A percentile compares a stretch with the other conserved stretches of the same genome.
Evolutionary conservation across 768 basidiomycete species (phyloP).

Genomic region (Leucosporidium creatinivorum): DNA sequence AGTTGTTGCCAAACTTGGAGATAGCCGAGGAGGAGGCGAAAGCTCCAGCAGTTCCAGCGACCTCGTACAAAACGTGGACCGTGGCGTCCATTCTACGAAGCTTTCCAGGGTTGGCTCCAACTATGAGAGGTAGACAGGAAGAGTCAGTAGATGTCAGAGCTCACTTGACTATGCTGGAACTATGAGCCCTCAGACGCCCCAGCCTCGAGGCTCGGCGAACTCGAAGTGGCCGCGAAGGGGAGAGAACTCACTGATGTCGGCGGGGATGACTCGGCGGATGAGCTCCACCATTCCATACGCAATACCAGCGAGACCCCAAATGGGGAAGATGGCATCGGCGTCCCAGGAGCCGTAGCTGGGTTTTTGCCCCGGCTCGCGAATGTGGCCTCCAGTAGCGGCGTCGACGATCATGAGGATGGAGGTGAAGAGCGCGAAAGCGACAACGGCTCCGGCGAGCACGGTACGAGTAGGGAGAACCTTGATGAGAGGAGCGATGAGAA

Average conservation of each 20-base stretch:
- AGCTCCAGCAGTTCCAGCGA: conserved; percentile 39
- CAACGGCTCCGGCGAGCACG: conserved; percentile 36
- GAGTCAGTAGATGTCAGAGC: no score
- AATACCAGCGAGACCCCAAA: conserved; percentile 25
- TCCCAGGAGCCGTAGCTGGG: conserved; percentile 33
- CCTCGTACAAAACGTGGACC: conserved; percentile 38
- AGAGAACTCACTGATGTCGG: conserved; percentile 15
- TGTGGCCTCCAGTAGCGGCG: conserved; percentile 34
- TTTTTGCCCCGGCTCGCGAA: background rate
- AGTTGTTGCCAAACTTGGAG: conserved; percentile 37
- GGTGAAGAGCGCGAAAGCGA: conserved; percentile 36
- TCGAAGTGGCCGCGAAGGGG: no score
- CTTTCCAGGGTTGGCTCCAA: conserved; percentile 37
- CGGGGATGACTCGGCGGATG: conserved; percentile 38
- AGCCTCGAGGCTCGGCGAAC: no score
- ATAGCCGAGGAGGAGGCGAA: conserved; percentile 37
- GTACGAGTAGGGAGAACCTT: conserved; percentile 36
- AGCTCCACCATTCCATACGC: conserved; percentile 40
- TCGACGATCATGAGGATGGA: conserved; percentile 36
- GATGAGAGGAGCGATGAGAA: conserved; percentile 39
- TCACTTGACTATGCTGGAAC: no score
- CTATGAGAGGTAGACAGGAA: conserved; percentile 1
- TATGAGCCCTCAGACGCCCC: no score
- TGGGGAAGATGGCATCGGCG: conserved; percentile 30
- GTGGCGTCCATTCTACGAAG: conserved; percentile 37